Conservation (phyloP, 2,329 filamentous ascomycete genomes). For the Talaromyces marneffei region DNA sequence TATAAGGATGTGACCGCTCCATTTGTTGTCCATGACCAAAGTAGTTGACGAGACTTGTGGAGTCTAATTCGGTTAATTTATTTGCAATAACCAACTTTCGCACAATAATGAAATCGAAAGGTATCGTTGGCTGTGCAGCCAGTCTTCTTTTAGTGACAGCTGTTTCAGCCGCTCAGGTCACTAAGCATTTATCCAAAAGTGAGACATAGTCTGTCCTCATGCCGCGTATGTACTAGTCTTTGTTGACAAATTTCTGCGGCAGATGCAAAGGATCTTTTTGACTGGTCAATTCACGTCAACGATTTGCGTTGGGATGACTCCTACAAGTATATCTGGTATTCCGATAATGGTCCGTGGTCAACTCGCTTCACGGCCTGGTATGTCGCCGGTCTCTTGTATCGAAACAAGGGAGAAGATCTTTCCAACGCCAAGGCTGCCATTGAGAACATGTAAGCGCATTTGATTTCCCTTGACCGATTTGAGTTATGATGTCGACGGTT, state of each 20-base stretch:
- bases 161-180: constrained; percentile 1
- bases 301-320: constrained; percentile 3
- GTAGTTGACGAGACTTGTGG: background rate
- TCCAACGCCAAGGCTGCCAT: constrained; percentile 2
- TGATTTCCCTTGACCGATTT: background rate
- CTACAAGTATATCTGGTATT: constrained; percentile 6
- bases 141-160: background rate
- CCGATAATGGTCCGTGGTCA: background rate
- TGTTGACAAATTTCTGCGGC: background rate
- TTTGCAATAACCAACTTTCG: background rate
- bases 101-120: background rate
- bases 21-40: background rate
- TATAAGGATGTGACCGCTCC: background rate
- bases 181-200: constrained; percentile 1
- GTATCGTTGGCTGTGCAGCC: background rate
- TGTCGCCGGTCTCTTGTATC: background rate
- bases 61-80: background rate
- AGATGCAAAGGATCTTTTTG: constrained; percentile 7
- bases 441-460: constrained; percentile 2
- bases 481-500: background rate
- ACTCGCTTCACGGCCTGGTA: constrained; percentile 2
- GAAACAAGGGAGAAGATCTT: background rate
- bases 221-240: background rate
- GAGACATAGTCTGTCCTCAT: background rate
- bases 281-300: constrained; percentile 3